Base-by-base conservation (phyloP, 257 asterid species). In the Eucommia ulmoides region DNA sequence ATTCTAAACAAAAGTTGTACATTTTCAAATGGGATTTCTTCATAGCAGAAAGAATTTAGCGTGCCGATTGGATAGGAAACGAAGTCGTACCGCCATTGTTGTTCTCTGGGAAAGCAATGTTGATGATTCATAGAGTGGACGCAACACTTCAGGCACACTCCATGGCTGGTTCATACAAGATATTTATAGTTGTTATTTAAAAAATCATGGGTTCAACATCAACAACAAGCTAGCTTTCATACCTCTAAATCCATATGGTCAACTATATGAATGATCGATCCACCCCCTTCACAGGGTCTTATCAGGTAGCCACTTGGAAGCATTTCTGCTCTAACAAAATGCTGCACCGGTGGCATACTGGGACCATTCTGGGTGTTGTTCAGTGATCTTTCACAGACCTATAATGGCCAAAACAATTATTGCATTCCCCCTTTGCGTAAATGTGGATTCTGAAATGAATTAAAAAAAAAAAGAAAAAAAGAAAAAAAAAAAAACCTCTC, bases 351-450 rank as follows among this genome's bases (percentile, higher is more conserved):
- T 18, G 99, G 95, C 89, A 86, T 83, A 57, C 93, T 78, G 8
- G 96, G 99, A 19, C 99, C 99, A 18, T 91, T 86, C 73, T 74
- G 95, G 23, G 95, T 86, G 77, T 91, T 81, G 89, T 87, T 91
- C 54, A 91, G 73, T 16, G 99, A 91, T 65, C 97, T 77, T 58
- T 91, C 96, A 35, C 99, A 88, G 23, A 88, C 76, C 97, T 88
- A 58, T 11, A 44, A 52, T 42, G 42, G 29, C 23, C 16, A 59
- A 17, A 10, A 20, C 22, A 50, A 19, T 20, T 21, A 42, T 42
- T 3, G 10, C 12, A 1, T 16, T 29, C 20, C 17, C 20, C n/a
- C n/a, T n/a, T n/a, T n/a, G n/a, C n/a, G n/a, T n/a, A n/a, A n/a
- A n/a, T n/a, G n/a, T n/a, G n/a, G n/a, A n/a, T n/a, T n/a, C n/a